Base-by-base conservation (phyloP, 192 early-diverging fungal genomes). In the Fimicolochytrium jonesii region DNA sequence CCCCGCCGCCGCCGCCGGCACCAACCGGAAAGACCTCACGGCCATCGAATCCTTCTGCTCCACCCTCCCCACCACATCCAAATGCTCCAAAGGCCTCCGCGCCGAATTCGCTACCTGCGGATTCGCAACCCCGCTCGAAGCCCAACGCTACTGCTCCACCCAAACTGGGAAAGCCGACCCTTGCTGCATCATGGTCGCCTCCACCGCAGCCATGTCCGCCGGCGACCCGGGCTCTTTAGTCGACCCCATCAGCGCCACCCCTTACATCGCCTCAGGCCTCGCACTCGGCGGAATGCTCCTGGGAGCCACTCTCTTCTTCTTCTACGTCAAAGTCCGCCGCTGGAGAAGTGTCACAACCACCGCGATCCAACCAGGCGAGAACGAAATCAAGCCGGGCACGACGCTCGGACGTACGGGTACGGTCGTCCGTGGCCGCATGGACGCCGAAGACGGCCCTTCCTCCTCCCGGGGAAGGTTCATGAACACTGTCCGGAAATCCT, bases 261-360 rank as follows among this genome's bases (percentile, higher is more conserved):
- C 68, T 2, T 70, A 65, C 56, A 61, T 74, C 36, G 64, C 52
- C 35, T 62, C 68, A 7, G 73, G 68, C 17, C 31, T 57, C 17
- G 64, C 68, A 5, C 54, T 65, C 43, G 67, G 26, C n/a, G 58
- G 30, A 1, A 74, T 74, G 72, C 30, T 28, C 32, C 0, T 69
- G n/a, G 31, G 32, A 15, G 34, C 42, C 23, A 10, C 61, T 7
- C 13, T 39, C 3, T 69, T 69, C 67, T 66, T 74, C 20, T 15
- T 25, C 15, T 54, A 35, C 43, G 33, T 74, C 23, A 66, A 66
- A 23, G 41, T 26, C 9, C 52, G 47, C 7, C 36, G 46, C 30
- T 74, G 67, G 67, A 36, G 25, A 2, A 36, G 26, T 4, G 54
- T 29, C 20, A 28, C 68, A 0, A 74, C 63, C 7, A 56, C 56